Percentiles rank a stretch among this genome's conserved stretches.
These are phyloP conservation scores for Triangularia setosa DNA, from an alignment of 2,329 filamentous ascomycete species.

Conservation along the genomic window DNA sequence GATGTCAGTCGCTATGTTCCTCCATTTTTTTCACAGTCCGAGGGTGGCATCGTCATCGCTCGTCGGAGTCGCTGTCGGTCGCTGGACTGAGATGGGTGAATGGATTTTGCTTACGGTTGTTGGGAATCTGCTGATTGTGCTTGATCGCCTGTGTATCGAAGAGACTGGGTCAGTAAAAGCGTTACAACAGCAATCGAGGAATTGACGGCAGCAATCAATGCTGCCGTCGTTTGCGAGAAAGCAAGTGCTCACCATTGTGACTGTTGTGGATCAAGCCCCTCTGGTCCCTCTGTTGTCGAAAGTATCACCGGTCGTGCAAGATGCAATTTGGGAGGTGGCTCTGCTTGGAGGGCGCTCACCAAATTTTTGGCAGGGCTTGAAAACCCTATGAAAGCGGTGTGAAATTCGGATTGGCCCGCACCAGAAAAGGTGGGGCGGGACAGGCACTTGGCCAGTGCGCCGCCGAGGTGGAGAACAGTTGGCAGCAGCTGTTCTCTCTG, in stretches of 20 bases:
- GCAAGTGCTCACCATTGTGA: constrained; percentile 47
- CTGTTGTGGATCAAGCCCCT: constrained; percentile 48
- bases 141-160: constrained; percentile 75
- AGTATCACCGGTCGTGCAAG: constrained; percentile 34
- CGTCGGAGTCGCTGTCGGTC: constrained; percentile 29
- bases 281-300: constrained; percentile 28
- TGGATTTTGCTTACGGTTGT: constrained; percentile 70
- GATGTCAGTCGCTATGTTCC: constrained; percentile 37
- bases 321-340: constrained; percentile 35
- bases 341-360: constrained; percentile 28
- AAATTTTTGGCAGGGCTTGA: constrained; percentile 42
- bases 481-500: constrained; percentile 10
- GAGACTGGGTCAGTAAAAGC: constrained; percentile 13
- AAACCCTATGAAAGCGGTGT: constrained; percentile 38
- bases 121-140: constrained; percentile 98
- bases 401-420: constrained; percentile 22
- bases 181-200: constrained; percentile 11
- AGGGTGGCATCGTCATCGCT: constrained; percentile 30
- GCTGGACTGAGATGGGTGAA: constrained; percentile 4
- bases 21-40: constrained; percentile 4
- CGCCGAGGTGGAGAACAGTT: neutral
- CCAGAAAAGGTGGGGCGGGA: neutral
- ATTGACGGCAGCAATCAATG: constrained; percentile 30
- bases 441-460: neutral
- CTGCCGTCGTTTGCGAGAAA: constrained; percentile 22